Base-by-base conservation (phyloP, 2,329 filamentous ascomycete genomes). In the Exophiala xenobiotica region DNA sequence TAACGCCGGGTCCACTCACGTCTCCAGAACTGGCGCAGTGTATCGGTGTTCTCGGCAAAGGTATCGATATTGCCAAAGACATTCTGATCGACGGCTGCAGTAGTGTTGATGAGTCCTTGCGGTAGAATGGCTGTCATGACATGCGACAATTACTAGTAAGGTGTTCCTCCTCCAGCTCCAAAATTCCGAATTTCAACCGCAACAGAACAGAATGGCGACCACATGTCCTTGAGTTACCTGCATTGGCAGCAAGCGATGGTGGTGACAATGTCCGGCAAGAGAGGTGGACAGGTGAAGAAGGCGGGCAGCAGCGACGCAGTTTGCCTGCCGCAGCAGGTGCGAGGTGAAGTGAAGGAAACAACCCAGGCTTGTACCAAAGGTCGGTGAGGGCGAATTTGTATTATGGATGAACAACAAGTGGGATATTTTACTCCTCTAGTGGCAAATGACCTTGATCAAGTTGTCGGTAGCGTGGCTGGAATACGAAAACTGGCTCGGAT, bases 1-100 rank as follows among this genome's bases (percentile, higher is more conserved):
- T 53, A 50, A 46, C 9, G 6, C 8, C 51, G 53, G 14, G 31
- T 16, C 49, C 41, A 57, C 63, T 49, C 67, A 78, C 76, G 74
- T 70, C 69, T 74, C 76, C 76, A 78, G 54, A 78, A 64, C 46
- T 66, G 68, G 46, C 72, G 68, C 19, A 70, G 65, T 19, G 68
- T 61, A 31, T 71, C 46, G 7, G 46, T 22, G 26, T 55, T 54
- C 20, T 37, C 41, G 27, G 55, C 16, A 20, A 49, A 12, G 22
- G 43, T 14, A 39, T 43, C 20, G 6, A 37, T 24, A 22, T 51
- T 46, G 16, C 45, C 49, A 20, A 48, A 41, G 40, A 26, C 41
- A 33, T 44, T n/a, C 41, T 53, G 55, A 29, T 55, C 46, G 9
- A 49, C 42, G 27, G 41, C 31, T n/a, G 35, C 14, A 23, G 47